A percentile compares a stretch with the other conserved stretches of the same genome.
phyloP scores from a whole-genome alignment of 345 rosid genomes.

The Moricandia arvensis region DNA sequence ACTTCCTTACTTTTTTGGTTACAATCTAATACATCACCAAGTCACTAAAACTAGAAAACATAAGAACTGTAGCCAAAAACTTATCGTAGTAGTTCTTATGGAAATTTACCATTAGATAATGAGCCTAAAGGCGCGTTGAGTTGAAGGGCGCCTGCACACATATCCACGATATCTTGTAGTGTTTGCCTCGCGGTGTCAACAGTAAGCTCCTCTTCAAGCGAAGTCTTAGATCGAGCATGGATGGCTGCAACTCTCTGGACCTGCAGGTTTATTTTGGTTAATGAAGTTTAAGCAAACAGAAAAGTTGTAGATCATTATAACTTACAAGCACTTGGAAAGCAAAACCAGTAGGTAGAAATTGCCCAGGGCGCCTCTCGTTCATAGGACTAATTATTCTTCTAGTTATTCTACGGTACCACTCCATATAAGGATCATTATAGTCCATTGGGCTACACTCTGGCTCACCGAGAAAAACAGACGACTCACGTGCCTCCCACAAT shows the following conservation, averaged over 20 bases:
- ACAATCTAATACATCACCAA: constrained; percentile 20
- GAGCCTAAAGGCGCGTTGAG: constrained; percentile 42
- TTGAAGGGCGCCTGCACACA: constrained; percentile 44
- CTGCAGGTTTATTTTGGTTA: constrained; percentile 10
- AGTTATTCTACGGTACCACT: constrained; percentile 42
- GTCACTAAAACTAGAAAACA: not conserved
- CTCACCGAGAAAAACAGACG: constrained; percentile 31
- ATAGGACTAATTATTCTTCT: constrained; percentile 43
- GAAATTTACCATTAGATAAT: constrained; percentile 36
- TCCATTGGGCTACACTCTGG: constrained; percentile 40
- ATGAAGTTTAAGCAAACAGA: not conserved
- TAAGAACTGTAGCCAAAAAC: not conserved
- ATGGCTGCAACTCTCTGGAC: constrained; percentile 43
- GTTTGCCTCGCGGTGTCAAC: constrained; percentile 38
- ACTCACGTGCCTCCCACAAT: constrained; percentile 39
- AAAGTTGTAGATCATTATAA: not conserved
- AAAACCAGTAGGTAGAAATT: constrained; percentile 41
- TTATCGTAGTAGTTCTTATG: not conserved
- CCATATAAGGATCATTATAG: constrained; percentile 44
- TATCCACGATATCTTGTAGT: constrained; percentile 36
- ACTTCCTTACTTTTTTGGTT: constrained; percentile 1
- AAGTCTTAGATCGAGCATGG: constrained; percentile 39
- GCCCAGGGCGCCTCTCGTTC: constrained; percentile 45
- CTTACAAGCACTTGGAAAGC: constrained; percentile 45
- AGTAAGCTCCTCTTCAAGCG: constrained; percentile 40